Percentiles rank a stretch among this genome's conserved stretches.
Conservation (phyloP, 768 basidiomycete genomes). For the Trametes punicea region DNA sequence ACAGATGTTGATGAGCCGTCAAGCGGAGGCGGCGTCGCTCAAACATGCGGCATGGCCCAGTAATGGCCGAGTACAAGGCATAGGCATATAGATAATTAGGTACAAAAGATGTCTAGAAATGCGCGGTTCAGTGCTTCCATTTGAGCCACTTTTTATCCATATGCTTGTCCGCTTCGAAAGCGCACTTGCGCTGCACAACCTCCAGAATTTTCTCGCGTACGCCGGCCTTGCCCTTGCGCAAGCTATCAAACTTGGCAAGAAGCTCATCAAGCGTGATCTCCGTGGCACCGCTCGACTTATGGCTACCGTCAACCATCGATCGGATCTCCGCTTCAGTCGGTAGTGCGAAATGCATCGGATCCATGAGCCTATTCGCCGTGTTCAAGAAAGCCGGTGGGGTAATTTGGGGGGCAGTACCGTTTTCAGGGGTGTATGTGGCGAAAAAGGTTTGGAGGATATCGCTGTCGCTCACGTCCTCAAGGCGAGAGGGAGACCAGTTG, state of each 20-base stretch:
- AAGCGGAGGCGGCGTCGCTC: no score
- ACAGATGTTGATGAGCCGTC: no score
- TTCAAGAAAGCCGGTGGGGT: conserved; percentile 25
- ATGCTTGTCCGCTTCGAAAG: conserved; percentile 48
- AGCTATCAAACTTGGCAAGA: conserved; percentile 48
- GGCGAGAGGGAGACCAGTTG: conserved; percentile 64
- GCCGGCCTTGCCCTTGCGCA: conserved; percentile 52
- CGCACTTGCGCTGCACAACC: conserved; percentile 67
- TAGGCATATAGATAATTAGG: background rate
- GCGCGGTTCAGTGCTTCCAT: conserved; percentile 49
- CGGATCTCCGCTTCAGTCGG: conserved; percentile 78
- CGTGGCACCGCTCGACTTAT: conserved; percentile 57
- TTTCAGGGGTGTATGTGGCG: conserved; percentile 44
- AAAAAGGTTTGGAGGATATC: conserved; percentile 69
- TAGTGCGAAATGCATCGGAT: conserved; percentile 48
- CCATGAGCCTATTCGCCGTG: conserved; percentile 24
- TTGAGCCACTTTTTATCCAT: conserved; percentile 54
- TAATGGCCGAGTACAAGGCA: background rate
- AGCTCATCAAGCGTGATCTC: conserved; percentile 64
- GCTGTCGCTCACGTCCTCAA: conserved; percentile 55
- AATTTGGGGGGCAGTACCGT: conserved; percentile 25
- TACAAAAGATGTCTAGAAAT: background rate
- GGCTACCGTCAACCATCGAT: conserved; percentile 60
- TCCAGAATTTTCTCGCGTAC: conserved; percentile 76
- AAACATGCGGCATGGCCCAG: no score